Conservation (phyloP, 371 early-diverging fungal genomes). For the Mortierella sp. region DNA sequence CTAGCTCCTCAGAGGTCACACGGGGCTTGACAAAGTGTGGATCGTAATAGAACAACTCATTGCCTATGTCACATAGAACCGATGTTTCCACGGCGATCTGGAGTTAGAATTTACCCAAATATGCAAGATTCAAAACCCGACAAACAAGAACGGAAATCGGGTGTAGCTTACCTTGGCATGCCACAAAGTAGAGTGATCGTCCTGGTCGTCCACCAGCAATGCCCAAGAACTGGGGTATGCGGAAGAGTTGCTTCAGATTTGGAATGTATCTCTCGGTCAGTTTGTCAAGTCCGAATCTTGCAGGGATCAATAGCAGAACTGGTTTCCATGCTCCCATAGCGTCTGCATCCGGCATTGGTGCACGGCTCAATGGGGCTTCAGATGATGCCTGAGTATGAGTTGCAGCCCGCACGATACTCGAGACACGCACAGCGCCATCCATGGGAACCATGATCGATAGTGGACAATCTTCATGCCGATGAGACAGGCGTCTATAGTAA, state of each 20-base stretch:
- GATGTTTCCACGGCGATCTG: too few relatives aligned
- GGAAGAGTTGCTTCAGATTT: constrained; percentile 70
- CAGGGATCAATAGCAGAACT: constrained; percentile 84
- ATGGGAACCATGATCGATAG: constrained; percentile 27
- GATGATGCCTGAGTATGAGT: not conserved
- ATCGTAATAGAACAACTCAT: constrained; percentile 91
- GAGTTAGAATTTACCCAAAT: constrained; percentile 75
- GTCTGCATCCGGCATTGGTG: not conserved
- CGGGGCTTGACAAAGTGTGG: constrained; percentile 90
- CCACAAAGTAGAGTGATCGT: constrained; percentile 41
- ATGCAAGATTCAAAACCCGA: too few relatives aligned
- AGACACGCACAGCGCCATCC: constrained; percentile 18
- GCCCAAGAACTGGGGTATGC: constrained; percentile 84
- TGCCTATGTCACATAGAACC: constrained; percentile 53
- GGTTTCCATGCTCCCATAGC: constrained; percentile 62
- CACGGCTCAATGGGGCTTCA: not conserved
- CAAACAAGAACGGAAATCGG: too few relatives aligned
- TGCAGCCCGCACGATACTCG: constrained; percentile 9
- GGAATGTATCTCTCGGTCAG: constrained; percentile 81
- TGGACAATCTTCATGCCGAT: constrained; percentile 30
- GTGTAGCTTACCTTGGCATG: constrained; percentile 20
- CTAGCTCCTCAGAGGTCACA: constrained; percentile 60
- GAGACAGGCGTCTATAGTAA: constrained; percentile 25
- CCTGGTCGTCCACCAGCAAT: constrained; percentile 77
- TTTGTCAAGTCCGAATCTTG: constrained; percentile 86